A percentile compares a stretch with the other conserved stretches of the same genome.
Evolutionary conservation across 805 yeast genomes (phyloP).

Genomic region (Lachancea fermentati): DNA sequence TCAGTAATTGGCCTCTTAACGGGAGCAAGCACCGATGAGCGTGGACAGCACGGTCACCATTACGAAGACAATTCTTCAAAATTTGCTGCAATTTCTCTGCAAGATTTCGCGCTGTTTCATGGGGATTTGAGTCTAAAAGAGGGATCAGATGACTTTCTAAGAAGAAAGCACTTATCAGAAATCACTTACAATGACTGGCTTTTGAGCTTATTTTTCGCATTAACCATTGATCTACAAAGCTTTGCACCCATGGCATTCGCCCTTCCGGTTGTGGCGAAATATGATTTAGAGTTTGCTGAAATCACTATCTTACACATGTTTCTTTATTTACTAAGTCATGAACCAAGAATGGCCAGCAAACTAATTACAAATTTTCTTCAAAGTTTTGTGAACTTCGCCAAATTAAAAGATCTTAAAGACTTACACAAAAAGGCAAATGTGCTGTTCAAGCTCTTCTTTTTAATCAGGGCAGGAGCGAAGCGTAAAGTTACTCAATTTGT

Average conservation of each 20-base stretch:
- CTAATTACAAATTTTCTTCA: constrained; percentile 2
- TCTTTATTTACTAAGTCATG: not conserved
- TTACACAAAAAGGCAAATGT: constrained; percentile 10
- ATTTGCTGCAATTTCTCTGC: too few species aligned
- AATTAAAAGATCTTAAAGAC: constrained; percentile 1
- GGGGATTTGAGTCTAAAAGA: too few species aligned
- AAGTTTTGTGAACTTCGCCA: not conserved
- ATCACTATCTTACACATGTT: constrained; percentile 5
- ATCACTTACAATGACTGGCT: constrained; percentile 5
- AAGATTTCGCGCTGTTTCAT: too few species aligned
- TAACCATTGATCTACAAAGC: not conserved
- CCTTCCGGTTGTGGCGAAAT: not conserved
- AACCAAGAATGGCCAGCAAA: constrained; percentile 1
- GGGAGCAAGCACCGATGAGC: not conserved
- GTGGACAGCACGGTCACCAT: not conserved
- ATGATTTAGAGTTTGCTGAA: not conserved
- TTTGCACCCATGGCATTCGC: not conserved
- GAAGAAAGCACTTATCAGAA: too few species aligned
- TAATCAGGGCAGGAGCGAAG: constrained; percentile 25
- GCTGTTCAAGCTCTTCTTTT: constrained; percentile 22
- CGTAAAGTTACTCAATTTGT: constrained; percentile 13
- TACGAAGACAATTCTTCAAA: not conserved
- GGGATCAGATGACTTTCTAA: too few species aligned
- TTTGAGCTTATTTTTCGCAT: not conserved
- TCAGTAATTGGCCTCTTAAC: not conserved